phyloP scores from a whole-genome alignment of 1,139 yeast genomes.

The Suhomyces yuchorum region DNA sequence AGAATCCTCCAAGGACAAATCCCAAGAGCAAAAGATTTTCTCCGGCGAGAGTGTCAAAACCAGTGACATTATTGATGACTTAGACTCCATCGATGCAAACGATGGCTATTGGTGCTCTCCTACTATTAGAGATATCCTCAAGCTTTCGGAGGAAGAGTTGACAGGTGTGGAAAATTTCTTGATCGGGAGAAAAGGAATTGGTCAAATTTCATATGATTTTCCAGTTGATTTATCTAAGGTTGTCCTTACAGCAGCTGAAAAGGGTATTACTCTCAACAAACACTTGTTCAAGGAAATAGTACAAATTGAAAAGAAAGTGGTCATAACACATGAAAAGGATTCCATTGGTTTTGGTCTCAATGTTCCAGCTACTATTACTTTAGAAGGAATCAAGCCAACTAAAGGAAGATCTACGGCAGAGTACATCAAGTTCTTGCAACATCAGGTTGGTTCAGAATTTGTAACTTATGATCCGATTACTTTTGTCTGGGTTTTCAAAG shows the following conservation, averaged over 20 bases:
- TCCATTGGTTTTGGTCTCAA: slow-evolving; percentile 74
- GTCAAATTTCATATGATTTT: slow-evolving; percentile 68
- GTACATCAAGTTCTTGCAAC: slow-evolving; percentile 52
- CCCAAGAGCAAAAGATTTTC: slow-evolving; percentile 7
- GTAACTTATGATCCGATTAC: slow-evolving; percentile 76
- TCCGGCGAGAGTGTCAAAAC: slow-evolving; percentile 16
- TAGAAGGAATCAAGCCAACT: slow-evolving; percentile 62
- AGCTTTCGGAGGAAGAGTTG: slow-evolving; percentile 53
- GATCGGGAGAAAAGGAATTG: slow-evolving; percentile 74
- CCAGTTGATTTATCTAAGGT: slow-evolving; percentile 69
- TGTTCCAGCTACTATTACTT: slow-evolving; percentile 79
- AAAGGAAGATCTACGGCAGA: slow-evolving; percentile 27
- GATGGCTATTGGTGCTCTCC: slow-evolving; percentile 86
- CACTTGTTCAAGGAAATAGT: slow-evolving; percentile 61
- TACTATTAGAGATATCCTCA: slow-evolving; percentile 53
- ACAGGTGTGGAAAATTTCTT: slow-evolving; percentile 65
- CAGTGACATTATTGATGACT: slow-evolving; percentile 10
- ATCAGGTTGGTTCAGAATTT: slow-evolving; percentile 67
- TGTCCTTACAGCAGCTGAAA: slow-evolving; percentile 31
- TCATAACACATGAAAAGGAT: slow-evolving; percentile 75
- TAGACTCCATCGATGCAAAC: slow-evolving; percentile 12
- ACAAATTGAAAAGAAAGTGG: slow-evolving; percentile 55
- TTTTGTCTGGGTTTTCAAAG: slow-evolving; percentile 81
- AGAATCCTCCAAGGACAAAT: slow-evolving; percentile 18
- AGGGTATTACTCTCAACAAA: slow-evolving; percentile 28